Evolutionary conservation across 1,139 yeast genomes (phyloP).

Genomic region (Pichia sp.): DNA sequence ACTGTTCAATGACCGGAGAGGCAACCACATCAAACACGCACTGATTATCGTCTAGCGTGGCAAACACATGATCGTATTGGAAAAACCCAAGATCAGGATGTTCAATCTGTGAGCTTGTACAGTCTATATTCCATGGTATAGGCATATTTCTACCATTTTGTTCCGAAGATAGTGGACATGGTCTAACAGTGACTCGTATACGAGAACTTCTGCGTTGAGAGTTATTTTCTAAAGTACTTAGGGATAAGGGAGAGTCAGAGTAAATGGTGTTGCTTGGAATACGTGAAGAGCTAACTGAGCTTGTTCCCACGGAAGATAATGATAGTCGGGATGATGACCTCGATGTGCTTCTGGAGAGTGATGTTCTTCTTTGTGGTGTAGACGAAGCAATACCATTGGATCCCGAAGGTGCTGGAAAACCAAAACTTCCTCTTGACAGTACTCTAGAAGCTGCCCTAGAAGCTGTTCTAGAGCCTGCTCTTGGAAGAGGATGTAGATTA

Average conservation of each 20-base stretch:
- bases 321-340: slow-evolving; percentile 24
- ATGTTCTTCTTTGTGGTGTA: slow-evolving; percentile 8
- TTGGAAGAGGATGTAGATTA: neutral
- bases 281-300: slow-evolving; percentile 10
- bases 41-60: slow-evolving; percentile 45
- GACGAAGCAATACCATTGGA: slow-evolving; percentile 3
- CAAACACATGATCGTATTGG: slow-evolving; percentile 73
- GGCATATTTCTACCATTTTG: slow-evolving; percentile 11
- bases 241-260: slow-evolving; percentile 20
- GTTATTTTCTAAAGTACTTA: neutral
- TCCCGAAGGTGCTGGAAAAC: slow-evolving; percentile 9
- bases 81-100: slow-evolving; percentile 55
- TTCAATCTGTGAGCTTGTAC: slow-evolving; percentile 16
- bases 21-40: slow-evolving; percentile 63
- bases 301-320: slow-evolving; percentile 8
- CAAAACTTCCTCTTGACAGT: slow-evolving; percentile 3
- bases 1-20: slow-evolving; percentile 56
- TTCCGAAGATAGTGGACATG: slow-evolving; percentile 42
- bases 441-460: slow-evolving; percentile 11
- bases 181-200: slow-evolving; percentile 50
- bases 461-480: slow-evolving; percentile 4
- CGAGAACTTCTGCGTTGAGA: slow-evolving; percentile 35
- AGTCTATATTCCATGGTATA: slow-evolving; percentile 15
- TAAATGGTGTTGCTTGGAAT: slow-evolving; percentile 5
- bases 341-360: slow-evolving; percentile 15